phyloP scores from a whole-genome alignment of 441 rosid species.

The Theobroma grandiflorum region DNA sequence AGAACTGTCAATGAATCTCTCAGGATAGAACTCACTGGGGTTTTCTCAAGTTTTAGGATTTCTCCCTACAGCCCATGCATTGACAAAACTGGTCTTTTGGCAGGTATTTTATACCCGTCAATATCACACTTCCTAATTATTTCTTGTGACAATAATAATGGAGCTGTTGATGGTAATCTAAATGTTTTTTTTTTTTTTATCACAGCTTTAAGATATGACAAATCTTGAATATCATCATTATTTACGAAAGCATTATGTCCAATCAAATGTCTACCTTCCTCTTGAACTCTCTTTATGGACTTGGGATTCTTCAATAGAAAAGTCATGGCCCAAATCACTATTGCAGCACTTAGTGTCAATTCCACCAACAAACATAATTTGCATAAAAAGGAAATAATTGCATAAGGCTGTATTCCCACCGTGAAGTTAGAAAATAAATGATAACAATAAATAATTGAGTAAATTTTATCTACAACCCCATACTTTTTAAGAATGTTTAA shows the following conservation, averaged over 20 bases:
- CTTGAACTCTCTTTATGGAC: slow-evolving; percentile 27
- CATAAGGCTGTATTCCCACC: too few relatives aligned
- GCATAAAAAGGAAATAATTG: not conserved
- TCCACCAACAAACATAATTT: not conserved
- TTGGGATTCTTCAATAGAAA: slow-evolving; percentile 22
- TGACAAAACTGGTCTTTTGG: slow-evolving; percentile 44
- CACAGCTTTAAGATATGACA: slow-evolving; percentile 27
- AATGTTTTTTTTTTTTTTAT: too few relatives aligned
- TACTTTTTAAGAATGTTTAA: too few relatives aligned
- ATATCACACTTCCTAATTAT: slow-evolving; percentile 40
- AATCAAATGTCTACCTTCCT: slow-evolving; percentile 20
- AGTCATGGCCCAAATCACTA: slow-evolving; percentile 4
- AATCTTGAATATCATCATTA: slow-evolving; percentile 45
- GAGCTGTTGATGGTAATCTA: too few relatives aligned
- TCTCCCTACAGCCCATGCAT: slow-evolving; percentile 49
- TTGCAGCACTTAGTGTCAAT: slow-evolving; percentile 4
- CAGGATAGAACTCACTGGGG: slow-evolving; percentile 27
- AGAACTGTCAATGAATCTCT: slow-evolving; percentile 38
- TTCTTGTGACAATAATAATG: slow-evolving; percentile 32
- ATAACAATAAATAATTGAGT: not conserved
- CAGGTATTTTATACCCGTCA: slow-evolving; percentile 42
- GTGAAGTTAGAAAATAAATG: not conserved
- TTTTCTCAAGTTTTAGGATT: slow-evolving; percentile 30
- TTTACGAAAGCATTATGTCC: slow-evolving; percentile 29
- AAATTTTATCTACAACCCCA: too few relatives aligned